A percentile compares a stretch with the other conserved stretches of the same genome.
Evolutionary conservation across 2,329 filamentous ascomycete genomes (phyloP).

Genomic region (Hansfordia pulvinata): DNA sequence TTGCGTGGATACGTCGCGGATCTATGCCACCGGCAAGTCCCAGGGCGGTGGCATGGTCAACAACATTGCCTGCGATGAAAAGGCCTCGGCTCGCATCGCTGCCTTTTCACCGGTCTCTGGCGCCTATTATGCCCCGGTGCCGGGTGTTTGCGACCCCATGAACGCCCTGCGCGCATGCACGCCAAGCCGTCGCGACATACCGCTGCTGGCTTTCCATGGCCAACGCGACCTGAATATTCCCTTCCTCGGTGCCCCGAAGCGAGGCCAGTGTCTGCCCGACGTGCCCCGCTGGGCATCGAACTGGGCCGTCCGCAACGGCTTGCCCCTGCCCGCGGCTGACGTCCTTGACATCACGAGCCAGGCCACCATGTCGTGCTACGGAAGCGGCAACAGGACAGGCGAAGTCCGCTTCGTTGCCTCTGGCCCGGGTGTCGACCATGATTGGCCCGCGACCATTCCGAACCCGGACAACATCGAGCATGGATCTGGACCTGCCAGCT

Average conservation of each 20-base stretch:
- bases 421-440: conserved; percentile 1
- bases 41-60: conserved; percentile 3
- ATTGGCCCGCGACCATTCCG: conserved; percentile 2
- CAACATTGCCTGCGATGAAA: conserved; percentile 1
- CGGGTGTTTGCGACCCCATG: conserved; percentile 13
- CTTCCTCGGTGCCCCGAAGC: too few species aligned
- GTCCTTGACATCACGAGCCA: background rate
- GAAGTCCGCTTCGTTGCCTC: background rate
- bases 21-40: conserved; percentile 3
- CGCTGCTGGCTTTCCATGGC: conserved; percentile 34
- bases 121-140: conserved; percentile 1
- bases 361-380: background rate
- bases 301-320: conserved; percentile 19
- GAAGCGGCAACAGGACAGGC: background rate
- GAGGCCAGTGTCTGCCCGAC: too few species aligned
- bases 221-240: too few species aligned
- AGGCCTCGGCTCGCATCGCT: conserved; percentile 1
- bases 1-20: conserved; percentile 4
- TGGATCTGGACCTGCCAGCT: conserved; percentile 1
- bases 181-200: conserved; percentile 18
- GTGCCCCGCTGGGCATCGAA: conserved; percentile 19
- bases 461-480: background rate
- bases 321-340: conserved; percentile 1
- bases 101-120: conserved; percentile 2
- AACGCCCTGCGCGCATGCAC: conserved; percentile 18